Conservation (phyloP, 129 eudicot genomes). For the Pittosporum tobira region DNA sequence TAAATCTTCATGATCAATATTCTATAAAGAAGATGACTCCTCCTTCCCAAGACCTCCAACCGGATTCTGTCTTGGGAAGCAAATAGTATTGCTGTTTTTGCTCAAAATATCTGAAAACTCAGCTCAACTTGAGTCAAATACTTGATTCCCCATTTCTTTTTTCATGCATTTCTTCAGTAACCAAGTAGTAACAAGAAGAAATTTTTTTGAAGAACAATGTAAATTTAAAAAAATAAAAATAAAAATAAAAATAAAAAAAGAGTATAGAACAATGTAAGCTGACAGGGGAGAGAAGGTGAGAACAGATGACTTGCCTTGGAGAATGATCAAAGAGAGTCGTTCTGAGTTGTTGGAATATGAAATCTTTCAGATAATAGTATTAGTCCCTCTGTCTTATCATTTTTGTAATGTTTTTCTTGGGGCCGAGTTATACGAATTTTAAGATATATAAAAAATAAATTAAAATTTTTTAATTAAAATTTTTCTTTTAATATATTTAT, state of each 20-base stretch:
- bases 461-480: no score
- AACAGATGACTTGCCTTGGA: constrained; percentile 9
- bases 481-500: no score
- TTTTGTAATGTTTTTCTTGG: no score
- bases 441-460: no score
- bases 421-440: no score
- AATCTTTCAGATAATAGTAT: no score
- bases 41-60: neutral
- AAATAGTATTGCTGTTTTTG: neutral
- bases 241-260: no score
- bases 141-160: neutral
- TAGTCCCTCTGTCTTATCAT: no score
- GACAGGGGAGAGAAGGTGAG: neutral
- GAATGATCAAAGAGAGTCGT: constrained; percentile 12
- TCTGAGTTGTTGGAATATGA: constrained; percentile 7
- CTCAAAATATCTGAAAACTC: neutral
- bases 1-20: no score
- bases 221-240: no score
- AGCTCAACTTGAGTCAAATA: neutral
- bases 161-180: constrained; percentile 1
- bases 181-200: neutral
- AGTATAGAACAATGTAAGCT: neutral
- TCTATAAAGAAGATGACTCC: no score
- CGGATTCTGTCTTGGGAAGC: neutral
- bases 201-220: no score